Evolutionary conservation across 345 rosid genomes (phyloP).

Genomic region (Erucastrum elatum): DNA sequence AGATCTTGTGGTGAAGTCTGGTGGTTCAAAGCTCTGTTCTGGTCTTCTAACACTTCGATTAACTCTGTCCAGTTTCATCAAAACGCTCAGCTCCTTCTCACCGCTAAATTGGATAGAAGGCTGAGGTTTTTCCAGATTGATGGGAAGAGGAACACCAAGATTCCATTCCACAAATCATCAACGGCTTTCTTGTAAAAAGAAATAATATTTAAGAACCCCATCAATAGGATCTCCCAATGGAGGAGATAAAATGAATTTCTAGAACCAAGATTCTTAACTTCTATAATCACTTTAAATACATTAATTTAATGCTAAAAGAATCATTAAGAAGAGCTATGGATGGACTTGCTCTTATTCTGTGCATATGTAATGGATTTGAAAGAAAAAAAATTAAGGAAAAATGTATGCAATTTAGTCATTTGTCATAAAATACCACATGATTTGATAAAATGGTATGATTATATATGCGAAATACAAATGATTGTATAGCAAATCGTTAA

Average conservation of each 20-base stretch:
- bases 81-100: slow-evolving; percentile 79
- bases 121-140: slow-evolving; percentile 87
- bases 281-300: too few species aligned
- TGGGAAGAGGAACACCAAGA: slow-evolving; percentile 86
- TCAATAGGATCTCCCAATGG: too few species aligned
- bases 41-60: slow-evolving; percentile 66
- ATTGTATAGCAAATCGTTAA: not conserved
- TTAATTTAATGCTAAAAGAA: too few species aligned
- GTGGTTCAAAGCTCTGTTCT: slow-evolving; percentile 54
- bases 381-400: not conserved
- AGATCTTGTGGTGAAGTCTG: slow-evolving; percentile 75
- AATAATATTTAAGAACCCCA: too few species aligned
- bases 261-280: too few species aligned
- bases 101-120: slow-evolving; percentile 73
- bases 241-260: too few species aligned
- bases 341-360: not conserved
- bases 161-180: not conserved
- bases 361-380: not conserved
- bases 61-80: slow-evolving; percentile 86
- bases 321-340: too few species aligned
- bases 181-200: too few species aligned
- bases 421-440: not conserved
- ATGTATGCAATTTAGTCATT: not conserved
- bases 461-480: not conserved
- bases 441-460: not conserved